Conservation (phyloP, 2,329 filamentous ascomycete species). For the Colletotrichum graminicola region DNA sequence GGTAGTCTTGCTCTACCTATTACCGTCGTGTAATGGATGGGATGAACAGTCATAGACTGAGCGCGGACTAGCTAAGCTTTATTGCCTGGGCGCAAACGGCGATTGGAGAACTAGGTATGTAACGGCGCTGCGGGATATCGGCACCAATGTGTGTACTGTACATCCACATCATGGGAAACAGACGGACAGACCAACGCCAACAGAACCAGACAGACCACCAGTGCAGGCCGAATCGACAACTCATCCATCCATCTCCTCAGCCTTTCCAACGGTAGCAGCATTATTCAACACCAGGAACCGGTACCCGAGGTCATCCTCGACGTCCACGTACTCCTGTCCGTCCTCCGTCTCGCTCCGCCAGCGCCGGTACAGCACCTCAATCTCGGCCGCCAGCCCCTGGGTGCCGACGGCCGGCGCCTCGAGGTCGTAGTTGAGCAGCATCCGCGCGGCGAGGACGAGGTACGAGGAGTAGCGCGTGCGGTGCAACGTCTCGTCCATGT, state of each 20-base stretch:
- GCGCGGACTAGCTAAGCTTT: neutral
- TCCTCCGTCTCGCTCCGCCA: slow-evolving; percentile 51
- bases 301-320: slow-evolving; percentile 44
- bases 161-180: neutral
- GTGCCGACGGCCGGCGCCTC: slow-evolving; percentile 25
- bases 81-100: neutral
- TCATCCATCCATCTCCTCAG: neutral
- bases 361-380: slow-evolving; percentile 46
- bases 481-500: slow-evolving; percentile 49
- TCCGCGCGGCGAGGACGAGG: slow-evolving; percentile 45
- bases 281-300: slow-evolving; percentile 33
- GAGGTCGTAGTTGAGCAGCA: slow-evolving; percentile 46
- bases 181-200: neutral
- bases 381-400: slow-evolving; percentile 31
- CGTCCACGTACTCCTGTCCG: slow-evolving; percentile 50
- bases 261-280: neutral
- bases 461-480: slow-evolving; percentile 47
- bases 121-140: neutral
- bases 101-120: no score
- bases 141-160: neutral
- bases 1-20: neutral
- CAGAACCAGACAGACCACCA: no score
- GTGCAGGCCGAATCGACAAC: neutral
- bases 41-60: slow-evolving; percentile 11
- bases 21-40: slow-evolving; percentile 10